These are phyloP conservation scores for Silene coronaria DNA, from an alignment of 179 eudicot species.

Conservation along the genomic window DNA sequence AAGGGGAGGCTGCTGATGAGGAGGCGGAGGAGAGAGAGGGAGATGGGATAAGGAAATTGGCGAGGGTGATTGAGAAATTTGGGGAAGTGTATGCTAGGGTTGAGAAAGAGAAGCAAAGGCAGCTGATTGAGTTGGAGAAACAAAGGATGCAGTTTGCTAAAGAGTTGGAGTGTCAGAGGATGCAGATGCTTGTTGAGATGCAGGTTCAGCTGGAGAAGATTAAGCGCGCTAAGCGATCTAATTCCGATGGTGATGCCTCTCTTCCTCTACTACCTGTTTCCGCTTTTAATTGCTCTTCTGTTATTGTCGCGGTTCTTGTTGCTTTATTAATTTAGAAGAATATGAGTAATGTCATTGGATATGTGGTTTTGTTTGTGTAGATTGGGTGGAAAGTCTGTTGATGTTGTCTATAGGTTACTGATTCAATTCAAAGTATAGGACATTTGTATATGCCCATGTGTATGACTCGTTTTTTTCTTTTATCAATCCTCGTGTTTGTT, in stretches of 20 bases:
- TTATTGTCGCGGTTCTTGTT: background rate
- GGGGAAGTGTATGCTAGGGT: conserved; percentile 72
- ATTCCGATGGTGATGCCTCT: conserved; percentile 50
- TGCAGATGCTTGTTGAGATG: conserved; percentile 83
- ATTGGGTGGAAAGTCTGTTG: background rate
- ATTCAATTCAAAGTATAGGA: no score
- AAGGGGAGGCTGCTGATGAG: conserved; percentile 9
- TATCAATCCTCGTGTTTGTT: no score
- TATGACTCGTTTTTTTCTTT: no score
- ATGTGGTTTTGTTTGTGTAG: background rate
- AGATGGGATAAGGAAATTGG: conserved; percentile 54
- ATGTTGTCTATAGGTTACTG: no score
- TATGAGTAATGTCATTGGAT: background rate
- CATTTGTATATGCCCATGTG: no score
- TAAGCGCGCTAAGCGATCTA: conserved; percentile 51
- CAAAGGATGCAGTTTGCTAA: conserved; percentile 81
- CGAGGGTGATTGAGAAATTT: conserved; percentile 70
- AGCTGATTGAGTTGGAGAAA: conserved; percentile 82
- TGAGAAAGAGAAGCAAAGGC: conserved; percentile 65
- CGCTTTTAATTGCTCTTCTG: background rate
- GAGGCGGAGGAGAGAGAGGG: conserved; percentile 21
- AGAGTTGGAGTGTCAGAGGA: conserved; percentile 81
- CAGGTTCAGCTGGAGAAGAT: conserved; percentile 83
- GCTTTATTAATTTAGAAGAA: background rate
- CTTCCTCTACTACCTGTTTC: background rate